Conservation (phyloP, 257 asterid genomes). For the Galeopsis tetrahit region DNA sequence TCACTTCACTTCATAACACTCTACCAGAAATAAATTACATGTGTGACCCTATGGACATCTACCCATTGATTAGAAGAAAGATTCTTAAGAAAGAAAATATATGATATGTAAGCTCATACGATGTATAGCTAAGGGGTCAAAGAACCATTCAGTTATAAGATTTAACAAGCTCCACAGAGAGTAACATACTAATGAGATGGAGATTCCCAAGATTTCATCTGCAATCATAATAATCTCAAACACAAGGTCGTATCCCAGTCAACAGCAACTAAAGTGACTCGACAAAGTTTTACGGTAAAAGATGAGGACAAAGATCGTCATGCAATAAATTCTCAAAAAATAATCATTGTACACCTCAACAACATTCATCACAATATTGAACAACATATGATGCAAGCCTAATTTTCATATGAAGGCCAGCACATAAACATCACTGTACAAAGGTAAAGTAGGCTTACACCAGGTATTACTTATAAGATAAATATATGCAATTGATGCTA, state of each 20-base stretch:
- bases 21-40: neutral
- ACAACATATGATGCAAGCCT: neutral
- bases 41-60: neutral
- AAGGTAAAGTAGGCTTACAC: neutral
- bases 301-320: neutral
- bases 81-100: neutral
- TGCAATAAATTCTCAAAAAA: neutral
- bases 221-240: neutral
- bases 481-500: neutral
- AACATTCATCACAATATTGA: neutral
- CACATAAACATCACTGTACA: neutral
- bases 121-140: neutral
- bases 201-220: neutral
- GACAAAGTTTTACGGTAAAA: neutral
- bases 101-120: neutral
- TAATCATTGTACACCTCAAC: neutral
- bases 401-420: slow-evolving; percentile 7
- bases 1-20: neutral
- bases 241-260: slow-evolving; percentile 3
- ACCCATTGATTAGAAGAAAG: neutral
- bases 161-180: neutral
- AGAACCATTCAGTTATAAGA: neutral
- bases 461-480: neutral
- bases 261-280: neutral
- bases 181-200: neutral